A percentile compares a stretch with the other conserved stretches of the same genome.
Conservation (phyloP, 305 asterid species). For the Fraxinus latifolia region DNA sequence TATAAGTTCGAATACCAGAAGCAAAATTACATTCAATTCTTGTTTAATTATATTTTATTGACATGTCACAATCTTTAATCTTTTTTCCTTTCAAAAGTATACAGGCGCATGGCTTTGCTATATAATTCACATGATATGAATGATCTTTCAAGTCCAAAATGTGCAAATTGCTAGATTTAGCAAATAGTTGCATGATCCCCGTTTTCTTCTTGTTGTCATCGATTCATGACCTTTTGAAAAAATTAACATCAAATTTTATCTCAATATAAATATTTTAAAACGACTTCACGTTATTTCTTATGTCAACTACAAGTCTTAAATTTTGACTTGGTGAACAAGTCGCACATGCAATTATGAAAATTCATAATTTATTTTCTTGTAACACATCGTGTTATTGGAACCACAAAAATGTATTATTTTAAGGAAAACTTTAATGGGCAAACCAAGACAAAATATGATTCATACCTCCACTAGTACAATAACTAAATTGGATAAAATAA, state of each 20-base stretch:
- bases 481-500: not conserved
- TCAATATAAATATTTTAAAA: not conserved
- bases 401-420: conserved; percentile 15
- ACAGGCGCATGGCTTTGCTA: not conserved
- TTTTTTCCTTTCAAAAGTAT: not conserved
- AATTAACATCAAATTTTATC: not conserved
- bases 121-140: not conserved
- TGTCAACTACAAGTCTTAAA: not conserved
- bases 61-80: not conserved
- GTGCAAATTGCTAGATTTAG: not conserved
- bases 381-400: conserved; percentile 26
- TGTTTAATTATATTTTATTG: not conserved
- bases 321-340: not conserved
- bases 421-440: conserved; percentile 26
- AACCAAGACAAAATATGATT: not conserved
- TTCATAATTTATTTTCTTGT: conserved; percentile 1
- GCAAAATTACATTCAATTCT: not conserved
- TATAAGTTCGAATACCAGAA: not conserved
- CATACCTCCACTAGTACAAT: not conserved
- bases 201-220: not conserved
- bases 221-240: not conserved
- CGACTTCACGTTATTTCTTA: not conserved
- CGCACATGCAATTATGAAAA: not conserved
- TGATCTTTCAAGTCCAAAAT: not conserved
- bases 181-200: not conserved